phyloP scores from a whole-genome alignment of 2,329 filamentous ascomycete genomes.

The Rutstroemia sydowiana region DNA sequence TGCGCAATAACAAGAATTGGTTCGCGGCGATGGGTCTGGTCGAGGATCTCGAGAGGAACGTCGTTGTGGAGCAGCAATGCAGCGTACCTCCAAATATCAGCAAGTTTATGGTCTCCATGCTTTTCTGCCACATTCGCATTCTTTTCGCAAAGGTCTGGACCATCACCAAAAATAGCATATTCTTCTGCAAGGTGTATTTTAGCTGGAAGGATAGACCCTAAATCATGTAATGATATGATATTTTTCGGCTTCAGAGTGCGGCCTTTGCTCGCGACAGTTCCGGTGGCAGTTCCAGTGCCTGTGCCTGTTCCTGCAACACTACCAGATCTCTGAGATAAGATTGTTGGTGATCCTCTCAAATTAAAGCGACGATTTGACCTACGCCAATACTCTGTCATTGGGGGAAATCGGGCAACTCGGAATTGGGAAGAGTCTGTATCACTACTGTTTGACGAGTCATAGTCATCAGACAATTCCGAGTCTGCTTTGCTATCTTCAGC shows the following conservation, averaged over 20 bases:
- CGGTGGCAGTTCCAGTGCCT: conserved; percentile 46
- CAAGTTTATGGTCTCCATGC: conserved; percentile 62
- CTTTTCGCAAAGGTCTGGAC: conserved; percentile 72
- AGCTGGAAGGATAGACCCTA: conserved; percentile 67
- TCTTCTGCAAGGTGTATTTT: conserved; percentile 68
- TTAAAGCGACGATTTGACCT: conserved; percentile 20
- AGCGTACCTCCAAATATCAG: conserved; percentile 77
- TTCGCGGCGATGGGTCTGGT: conserved; percentile 45
- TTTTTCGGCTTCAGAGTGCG: conserved; percentile 47
- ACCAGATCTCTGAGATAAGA: conserved; percentile 27
- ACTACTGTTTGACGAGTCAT: conserved; percentile 26
- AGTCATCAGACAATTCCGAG: conserved; percentile 32
- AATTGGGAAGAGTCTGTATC: conserved; percentile 31
- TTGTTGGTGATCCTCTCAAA: conserved; percentile 25
- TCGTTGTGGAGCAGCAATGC: conserved; percentile 70
- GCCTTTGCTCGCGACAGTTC: conserved; percentile 29
- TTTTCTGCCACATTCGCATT: conserved; percentile 73
- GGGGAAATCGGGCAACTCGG: conserved; percentile 23
- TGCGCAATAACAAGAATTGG: conserved; percentile 58
- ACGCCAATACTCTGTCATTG: conserved; percentile 25
- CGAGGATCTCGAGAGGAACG: conserved; percentile 60
- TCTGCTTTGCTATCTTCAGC: conserved; percentile 31
- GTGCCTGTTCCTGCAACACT: conserved; percentile 36
- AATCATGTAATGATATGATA: conserved; percentile 63
- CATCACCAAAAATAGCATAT: conserved; percentile 79